Percentiles rank a stretch among this genome's conserved stretches.
These are phyloP conservation scores for Elaphomyces granulatus DNA, from an alignment of 495 filamentous ascomycete genomes.

Conservation along the genomic window DNA sequence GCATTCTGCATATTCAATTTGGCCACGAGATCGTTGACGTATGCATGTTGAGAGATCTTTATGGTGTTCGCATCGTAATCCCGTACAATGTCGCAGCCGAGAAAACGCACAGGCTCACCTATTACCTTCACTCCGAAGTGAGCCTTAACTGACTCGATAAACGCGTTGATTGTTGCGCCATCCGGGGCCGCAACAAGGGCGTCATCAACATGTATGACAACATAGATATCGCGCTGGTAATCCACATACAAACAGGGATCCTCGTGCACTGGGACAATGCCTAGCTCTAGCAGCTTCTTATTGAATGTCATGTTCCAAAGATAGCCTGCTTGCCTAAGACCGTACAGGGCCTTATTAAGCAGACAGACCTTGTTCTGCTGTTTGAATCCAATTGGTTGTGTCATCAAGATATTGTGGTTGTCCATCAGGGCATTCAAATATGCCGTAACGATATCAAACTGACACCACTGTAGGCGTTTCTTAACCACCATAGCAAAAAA, in stretches of 20 bases:
- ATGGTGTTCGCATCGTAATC: background rate
- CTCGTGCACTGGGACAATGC: background rate
- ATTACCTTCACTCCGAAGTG: background rate
- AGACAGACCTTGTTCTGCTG: background rate
- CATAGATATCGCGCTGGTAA: background rate
- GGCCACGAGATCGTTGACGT: background rate
- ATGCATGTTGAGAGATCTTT: background rate
- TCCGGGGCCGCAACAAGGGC: background rate
- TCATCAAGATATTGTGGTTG: background rate
- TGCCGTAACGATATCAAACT: background rate
- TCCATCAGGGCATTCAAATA: background rate
- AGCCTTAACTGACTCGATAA: background rate
- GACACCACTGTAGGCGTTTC: background rate
- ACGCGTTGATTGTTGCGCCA: background rate
- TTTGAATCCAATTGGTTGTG: background rate
- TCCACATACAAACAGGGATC: background rate
- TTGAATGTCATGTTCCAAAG: background rate
- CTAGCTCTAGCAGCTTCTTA: background rate
- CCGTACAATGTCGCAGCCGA: background rate
- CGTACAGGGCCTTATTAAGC: conserved; percentile 1
- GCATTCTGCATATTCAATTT: background rate
- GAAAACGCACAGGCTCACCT: background rate
- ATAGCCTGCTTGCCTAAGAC: background rate
- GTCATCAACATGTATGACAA: background rate
- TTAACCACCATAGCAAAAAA: too few species aligned